Evolutionary conservation across 2,329 filamentous ascomycete genomes (phyloP).

Genomic region (Waltergamsia citrina): DNA sequence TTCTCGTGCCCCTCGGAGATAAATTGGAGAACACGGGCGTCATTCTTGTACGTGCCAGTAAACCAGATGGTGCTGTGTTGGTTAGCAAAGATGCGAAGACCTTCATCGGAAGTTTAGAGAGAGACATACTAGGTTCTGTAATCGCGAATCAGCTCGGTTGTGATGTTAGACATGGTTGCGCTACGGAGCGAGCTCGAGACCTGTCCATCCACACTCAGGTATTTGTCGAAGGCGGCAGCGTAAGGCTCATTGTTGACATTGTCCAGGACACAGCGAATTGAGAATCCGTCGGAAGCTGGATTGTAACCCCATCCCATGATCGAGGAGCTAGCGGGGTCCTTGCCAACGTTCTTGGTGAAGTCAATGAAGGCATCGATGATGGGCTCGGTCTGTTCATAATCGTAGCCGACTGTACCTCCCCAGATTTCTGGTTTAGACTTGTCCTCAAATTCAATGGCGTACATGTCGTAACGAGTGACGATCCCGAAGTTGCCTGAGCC

Average conservation of each 20-base stretch:
- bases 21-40: slow-evolving; percentile 21
- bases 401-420: slow-evolving; percentile 19
- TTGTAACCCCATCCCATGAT: slow-evolving; percentile 23
- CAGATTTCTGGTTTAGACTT: slow-evolving; percentile 15
- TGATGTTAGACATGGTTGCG: slow-evolving; percentile 16
- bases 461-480: slow-evolving; percentile 16
- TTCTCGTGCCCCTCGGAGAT: slow-evolving; percentile 18
- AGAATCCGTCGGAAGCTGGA: slow-evolving; percentile 14
- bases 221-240: slow-evolving; percentile 18
- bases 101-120: background rate
- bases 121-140: background rate
- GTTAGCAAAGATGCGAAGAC: too few relatives aligned
- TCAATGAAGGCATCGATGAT: slow-evolving; percentile 20
- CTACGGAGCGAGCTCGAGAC: slow-evolving; percentile 16
- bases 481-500: slow-evolving; percentile 34
- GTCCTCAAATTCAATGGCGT: slow-evolving; percentile 17
- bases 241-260: slow-evolving; percentile 17
- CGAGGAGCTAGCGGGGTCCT: slow-evolving; percentile 20
- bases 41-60: slow-evolving; percentile 23
- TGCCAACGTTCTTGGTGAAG: slow-evolving; percentile 18
- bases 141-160: slow-evolving; percentile 13
- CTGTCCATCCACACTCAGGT: slow-evolving; percentile 11
- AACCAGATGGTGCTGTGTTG: slow-evolving; percentile 27
- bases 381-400: slow-evolving; percentile 9
- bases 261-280: slow-evolving; percentile 19